Evolutionary conservation across 2,329 filamentous ascomycete species (phyloP).

Genomic region (Alternaria consortialis): DNA sequence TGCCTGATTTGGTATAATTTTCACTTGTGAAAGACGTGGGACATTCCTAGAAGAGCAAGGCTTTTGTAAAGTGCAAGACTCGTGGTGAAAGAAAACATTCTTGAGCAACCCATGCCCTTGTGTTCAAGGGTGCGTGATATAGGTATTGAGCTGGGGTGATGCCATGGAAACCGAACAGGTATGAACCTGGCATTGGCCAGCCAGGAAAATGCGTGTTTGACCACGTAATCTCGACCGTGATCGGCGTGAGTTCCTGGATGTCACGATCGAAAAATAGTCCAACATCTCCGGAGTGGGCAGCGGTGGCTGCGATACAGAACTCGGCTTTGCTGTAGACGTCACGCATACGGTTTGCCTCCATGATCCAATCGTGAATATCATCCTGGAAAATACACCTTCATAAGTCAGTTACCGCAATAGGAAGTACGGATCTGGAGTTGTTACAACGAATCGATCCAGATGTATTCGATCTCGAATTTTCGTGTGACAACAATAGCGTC

Average conservation of each 20-base stretch:
- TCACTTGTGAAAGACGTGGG: rapidly evolving
- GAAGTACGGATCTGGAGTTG: rapidly evolving
- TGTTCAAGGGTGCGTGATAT: not conserved
- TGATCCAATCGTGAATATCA: not conserved
- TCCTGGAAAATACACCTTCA: not conserved
- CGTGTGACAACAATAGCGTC: not conserved
- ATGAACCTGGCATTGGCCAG: too few relatives aligned
- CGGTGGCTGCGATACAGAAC: not conserved
- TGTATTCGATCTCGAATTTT: rapidly evolving
- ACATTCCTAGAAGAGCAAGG: not conserved
- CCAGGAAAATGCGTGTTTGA: not conserved
- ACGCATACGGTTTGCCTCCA: not conserved
- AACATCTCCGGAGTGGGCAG: not conserved
- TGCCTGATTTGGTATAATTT: not conserved
- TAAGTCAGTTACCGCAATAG: not conserved
- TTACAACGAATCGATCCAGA: not conserved
- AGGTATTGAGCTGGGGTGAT: not conserved
- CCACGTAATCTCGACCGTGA: not conserved
- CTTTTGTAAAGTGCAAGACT: not conserved
- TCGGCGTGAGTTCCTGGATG: not conserved
- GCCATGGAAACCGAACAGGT: not conserved
- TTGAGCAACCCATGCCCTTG: not conserved
- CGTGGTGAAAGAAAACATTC: not conserved
- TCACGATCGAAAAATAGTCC: not conserved
- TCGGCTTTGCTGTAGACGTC: not conserved